Conservation (phyloP, 1,139 yeast genomes). For the Hemisphaericaspora xylanilytica region DNA sequence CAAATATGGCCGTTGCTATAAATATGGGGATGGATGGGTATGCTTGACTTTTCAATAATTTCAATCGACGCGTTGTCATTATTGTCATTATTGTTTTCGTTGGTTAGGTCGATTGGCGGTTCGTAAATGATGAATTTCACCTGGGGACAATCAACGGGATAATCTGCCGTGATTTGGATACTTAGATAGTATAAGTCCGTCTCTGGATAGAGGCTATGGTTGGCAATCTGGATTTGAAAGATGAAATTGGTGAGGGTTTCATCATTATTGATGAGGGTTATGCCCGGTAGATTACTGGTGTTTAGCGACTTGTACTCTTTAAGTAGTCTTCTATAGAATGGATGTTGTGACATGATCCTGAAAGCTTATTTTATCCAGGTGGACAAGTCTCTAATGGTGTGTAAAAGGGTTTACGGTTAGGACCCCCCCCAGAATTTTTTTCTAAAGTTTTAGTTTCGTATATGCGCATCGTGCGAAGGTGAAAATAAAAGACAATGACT, state of each 20-base stretch:
- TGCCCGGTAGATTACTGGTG: constrained; percentile 25
- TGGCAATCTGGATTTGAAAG: constrained; percentile 24
- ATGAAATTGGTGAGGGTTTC: constrained; percentile 22
- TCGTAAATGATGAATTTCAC: constrained; percentile 47
- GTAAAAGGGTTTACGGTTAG: too few species aligned
- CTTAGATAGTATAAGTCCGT: constrained; percentile 32
- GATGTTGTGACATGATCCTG: constrained; percentile 18
- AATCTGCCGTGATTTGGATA: constrained; percentile 44
- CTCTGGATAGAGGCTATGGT: constrained; percentile 28
- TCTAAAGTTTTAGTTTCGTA: too few species aligned
- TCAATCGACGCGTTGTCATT: constrained; percentile 14
- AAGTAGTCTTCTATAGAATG: constrained; percentile 39
- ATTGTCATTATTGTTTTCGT: constrained; percentile 13
- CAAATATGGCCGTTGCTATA: constrained; percentile 77
- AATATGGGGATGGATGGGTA: constrained; percentile 72
- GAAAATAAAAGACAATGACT: too few species aligned
- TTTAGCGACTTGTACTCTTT: constrained; percentile 37
- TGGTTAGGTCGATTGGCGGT: constrained; percentile 13
- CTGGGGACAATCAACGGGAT: constrained; percentile 66
- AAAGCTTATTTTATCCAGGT: too few species aligned
- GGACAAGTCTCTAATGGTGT: too few species aligned
- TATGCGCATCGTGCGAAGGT: too few species aligned
- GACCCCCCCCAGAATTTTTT: too few species aligned
- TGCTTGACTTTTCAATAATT: constrained; percentile 19
- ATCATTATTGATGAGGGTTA: constrained; percentile 24